Evolutionary conservation across 306 rosid genomes (phyloP).

Genomic region (Trifolium dubium): DNA sequence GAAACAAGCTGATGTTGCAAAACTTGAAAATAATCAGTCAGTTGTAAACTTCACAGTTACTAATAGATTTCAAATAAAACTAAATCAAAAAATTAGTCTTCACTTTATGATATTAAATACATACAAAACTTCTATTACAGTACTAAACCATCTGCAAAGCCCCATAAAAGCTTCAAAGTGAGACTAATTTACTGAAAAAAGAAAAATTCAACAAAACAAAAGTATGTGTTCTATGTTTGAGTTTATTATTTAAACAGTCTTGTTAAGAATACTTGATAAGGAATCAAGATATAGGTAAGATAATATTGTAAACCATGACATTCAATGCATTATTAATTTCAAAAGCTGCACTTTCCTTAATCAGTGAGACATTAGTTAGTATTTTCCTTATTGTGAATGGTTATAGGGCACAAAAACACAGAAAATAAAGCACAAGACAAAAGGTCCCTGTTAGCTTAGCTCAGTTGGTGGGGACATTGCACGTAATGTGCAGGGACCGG

Average conservation of each 20-base stretch:
- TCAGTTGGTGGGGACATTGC: too few species aligned
- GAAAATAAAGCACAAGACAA: neutral
- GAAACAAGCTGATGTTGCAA: conserved; percentile 22
- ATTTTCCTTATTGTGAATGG: neutral
- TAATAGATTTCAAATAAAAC: neutral
- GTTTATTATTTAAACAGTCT: neutral
- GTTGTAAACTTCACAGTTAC: neutral
- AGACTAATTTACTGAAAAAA: neutral
- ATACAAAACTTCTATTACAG: conserved; percentile 17
- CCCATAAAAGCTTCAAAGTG: conserved; percentile 16
- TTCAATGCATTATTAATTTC: conserved; percentile 11
- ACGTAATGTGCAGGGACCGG: too few species aligned
- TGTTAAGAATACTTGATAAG: neutral
- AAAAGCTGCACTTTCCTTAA: neutral
- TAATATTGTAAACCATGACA: neutral
- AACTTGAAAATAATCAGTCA: conserved; percentile 16
- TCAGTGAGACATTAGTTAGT: neutral
- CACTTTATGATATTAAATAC: conserved; percentile 27
- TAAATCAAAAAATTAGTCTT: neutral
- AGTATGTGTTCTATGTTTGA: neutral
- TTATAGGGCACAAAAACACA: neutral
- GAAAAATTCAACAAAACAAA: conserved; percentile 1
- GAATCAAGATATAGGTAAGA: neutral
- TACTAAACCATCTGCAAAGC: conserved; percentile 37
- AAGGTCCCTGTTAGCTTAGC: too few species aligned